These are phyloP conservation scores for Pinus albicaulis DNA, from an alignment of 75 land plant genomes.

Conservation along the genomic window DNA sequence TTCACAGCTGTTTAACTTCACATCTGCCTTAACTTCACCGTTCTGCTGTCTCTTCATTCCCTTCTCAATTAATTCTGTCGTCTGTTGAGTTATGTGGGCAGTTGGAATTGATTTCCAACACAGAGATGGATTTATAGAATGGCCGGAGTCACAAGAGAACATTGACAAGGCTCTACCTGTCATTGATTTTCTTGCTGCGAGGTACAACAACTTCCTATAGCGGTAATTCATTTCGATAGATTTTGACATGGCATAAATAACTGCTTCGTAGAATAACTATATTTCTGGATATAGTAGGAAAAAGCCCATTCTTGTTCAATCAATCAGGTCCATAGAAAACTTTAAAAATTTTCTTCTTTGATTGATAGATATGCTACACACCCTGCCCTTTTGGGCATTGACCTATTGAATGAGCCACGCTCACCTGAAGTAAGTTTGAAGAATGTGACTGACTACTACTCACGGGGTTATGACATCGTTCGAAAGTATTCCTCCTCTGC, in stretches of 20 bases:
- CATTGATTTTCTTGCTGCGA: constrained; percentile 74
- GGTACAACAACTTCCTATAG: constrained; percentile 19
- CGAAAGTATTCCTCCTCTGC: constrained; percentile 37
- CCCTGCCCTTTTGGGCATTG: constrained; percentile 26
- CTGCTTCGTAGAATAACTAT: too few relatives aligned
- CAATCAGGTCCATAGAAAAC: too few relatives aligned
- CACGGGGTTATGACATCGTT: constrained; percentile 22
- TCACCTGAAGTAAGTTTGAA: constrained; percentile 13
- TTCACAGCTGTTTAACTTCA: too few relatives aligned
- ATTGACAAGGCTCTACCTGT: constrained; percentile 42
- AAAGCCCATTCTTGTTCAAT: too few relatives aligned
- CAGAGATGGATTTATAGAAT: constrained; percentile 40
- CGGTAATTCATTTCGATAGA: too few relatives aligned
- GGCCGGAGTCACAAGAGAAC: constrained; percentile 28
- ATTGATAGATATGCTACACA: constrained; percentile 21
- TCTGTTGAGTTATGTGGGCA: too few relatives aligned
- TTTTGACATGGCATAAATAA: too few relatives aligned
- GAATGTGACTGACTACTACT: constrained; percentile 21
- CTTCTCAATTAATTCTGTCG: too few relatives aligned
- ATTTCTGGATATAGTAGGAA: not conserved
- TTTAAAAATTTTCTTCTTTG: not conserved
- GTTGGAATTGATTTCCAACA: too few relatives aligned
- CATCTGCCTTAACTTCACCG: too few relatives aligned
- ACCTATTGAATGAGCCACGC: constrained; percentile 33
- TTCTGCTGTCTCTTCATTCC: too few relatives aligned